Evolutionary conservation across 2,329 filamentous ascomycete species (phyloP), one percentile per base, ranked within the genome.

Genomic region (Curvularia sp.): DNA sequence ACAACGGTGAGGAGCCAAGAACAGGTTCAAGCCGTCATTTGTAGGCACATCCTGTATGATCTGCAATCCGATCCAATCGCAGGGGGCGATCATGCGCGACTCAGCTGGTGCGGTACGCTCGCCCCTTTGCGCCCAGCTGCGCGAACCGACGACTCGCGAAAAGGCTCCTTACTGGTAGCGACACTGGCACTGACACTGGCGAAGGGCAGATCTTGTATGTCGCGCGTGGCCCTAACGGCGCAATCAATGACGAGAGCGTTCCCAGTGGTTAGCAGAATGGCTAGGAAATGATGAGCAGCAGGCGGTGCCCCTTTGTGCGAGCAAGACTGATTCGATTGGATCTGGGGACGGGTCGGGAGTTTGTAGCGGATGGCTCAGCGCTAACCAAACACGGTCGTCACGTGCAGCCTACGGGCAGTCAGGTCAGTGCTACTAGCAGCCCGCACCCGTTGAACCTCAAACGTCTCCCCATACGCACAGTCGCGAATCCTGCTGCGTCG

Each of bases 401-500:
- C 56, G 56, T 58, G 56, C 35, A 15, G 28, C 4, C 18, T 13
- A 42, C 50, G 41, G 49, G 50, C 52, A 44, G 50, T 35, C 28
- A 44, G 15, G 42, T 44, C 30, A 8, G 30, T 52, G 39, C 22
- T 24, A 31, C 56, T 60, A 61, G 47, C 60, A 57, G 58, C 53
- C 60, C 64, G 61, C 61, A 58, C 50, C 58, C 59, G 54, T 63
- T 63, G 47, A 54, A 62, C 57, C 63, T 43, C 63, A 61, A 60
- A 71, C 70, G 58, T 65, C 64, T 62, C 66, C 57, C 64, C 63
- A 52, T 62, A 58, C 60, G 60, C 63, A 66, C 66, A 64, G 63
- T 65, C 57, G 55, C 57, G 56, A 60, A 57, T 48, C 60, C 60
- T 56, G 41, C 53, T 46, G 31, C 59, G 55, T 53, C 57, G 56